A percentile compares a stretch with the other conserved stretches of the same genome.
Evolutionary conservation across 176 grass and related monocot species (phyloP).

Genomic region (Dendrocalamus sinicus): DNA sequence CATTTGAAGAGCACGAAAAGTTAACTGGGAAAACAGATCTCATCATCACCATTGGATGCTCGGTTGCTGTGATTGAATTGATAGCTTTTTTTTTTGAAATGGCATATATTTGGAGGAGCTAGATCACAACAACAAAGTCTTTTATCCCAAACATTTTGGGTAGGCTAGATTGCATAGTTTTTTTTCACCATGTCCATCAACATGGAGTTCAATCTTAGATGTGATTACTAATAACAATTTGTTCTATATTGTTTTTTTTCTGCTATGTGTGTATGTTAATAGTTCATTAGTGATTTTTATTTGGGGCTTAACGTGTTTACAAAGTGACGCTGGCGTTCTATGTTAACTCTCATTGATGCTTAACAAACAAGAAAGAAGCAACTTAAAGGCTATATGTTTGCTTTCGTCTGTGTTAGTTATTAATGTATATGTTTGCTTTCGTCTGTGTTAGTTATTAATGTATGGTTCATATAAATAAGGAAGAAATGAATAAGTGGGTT

Average conservation of each 20-base stretch:
- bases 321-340: not conserved
- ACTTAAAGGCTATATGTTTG: not conserved
- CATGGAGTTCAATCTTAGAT: not conserved
- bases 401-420: not conserved
- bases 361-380: not conserved
- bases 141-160: no score
- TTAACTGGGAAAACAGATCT: not conserved
- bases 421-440: not conserved
- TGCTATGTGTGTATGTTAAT: not conserved
- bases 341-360: not conserved
- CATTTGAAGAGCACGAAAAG: not conserved
- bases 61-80: not conserved
- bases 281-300: not conserved
- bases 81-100: not conserved
- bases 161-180: not conserved
- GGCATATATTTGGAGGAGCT: not conserved
- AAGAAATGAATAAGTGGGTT: not conserved
- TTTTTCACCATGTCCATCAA: not conserved
- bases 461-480: not conserved
- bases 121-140: no score
- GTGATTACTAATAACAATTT: not conserved
- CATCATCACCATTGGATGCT: not conserved
- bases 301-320: not conserved
- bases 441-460: not conserved
- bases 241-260: not conserved